Evolutionary conservation across 495 filamentous ascomycete species (phyloP).

Genomic region (Aspergillus bertholletiae): DNA sequence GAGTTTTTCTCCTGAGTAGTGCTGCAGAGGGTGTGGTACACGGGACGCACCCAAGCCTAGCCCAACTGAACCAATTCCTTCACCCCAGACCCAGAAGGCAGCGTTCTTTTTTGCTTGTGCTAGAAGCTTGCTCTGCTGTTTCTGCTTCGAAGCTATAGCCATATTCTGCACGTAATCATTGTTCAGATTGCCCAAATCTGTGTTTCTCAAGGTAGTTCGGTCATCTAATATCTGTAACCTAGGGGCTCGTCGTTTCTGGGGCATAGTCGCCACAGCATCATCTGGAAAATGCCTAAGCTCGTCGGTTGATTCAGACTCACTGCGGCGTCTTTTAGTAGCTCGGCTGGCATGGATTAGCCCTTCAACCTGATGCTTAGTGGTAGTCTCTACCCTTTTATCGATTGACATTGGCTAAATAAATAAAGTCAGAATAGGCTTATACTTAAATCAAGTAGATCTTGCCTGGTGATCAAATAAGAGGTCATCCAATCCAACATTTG

Average conservation of each 20-base stretch:
- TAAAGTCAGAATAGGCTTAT: not conserved
- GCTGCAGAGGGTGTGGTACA: slow-evolving; percentile 41
- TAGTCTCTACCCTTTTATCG: slow-evolving; percentile 12
- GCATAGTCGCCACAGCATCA: slow-evolving; percentile 16
- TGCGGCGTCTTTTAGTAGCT: not conserved
- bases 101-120: slow-evolving; percentile 54
- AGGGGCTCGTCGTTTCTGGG: slow-evolving; percentile 16
- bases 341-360: not conserved
- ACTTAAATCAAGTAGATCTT: slow-evolving; percentile 9
- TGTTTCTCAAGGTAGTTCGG: slow-evolving; percentile 43
- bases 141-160: slow-evolving; percentile 41
- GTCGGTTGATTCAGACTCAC: not conserved
- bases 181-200: slow-evolving; percentile 56
- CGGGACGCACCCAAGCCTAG: slow-evolving; percentile 37
- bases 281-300: not conserved
- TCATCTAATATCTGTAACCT: slow-evolving; percentile 22
- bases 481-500: slow-evolving; percentile 7
- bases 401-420: slow-evolving; percentile 8
- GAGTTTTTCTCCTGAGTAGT: slow-evolving; percentile 55
- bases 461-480: slow-evolving; percentile 22
- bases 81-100: slow-evolving; percentile 47
- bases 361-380: not conserved
- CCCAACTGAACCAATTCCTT: slow-evolving; percentile 57
- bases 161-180: slow-evolving; percentile 55
- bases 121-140: slow-evolving; percentile 33